Conservation (phyloP, 78 protist species). For the Cyanophora paradoxa region DNA sequence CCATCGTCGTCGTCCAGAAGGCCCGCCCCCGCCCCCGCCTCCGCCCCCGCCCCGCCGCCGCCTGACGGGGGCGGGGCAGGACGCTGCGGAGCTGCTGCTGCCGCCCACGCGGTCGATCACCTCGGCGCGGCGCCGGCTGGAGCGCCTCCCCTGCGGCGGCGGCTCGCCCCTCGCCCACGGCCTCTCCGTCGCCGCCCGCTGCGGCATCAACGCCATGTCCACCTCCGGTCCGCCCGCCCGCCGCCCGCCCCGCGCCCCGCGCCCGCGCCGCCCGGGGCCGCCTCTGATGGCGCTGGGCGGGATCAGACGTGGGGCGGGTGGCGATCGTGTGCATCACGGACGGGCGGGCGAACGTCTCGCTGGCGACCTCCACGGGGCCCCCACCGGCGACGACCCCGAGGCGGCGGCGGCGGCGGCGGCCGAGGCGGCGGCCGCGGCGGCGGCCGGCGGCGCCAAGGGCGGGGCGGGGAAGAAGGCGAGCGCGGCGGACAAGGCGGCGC, state of each 20-base stretch:
- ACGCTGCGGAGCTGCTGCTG: conserved; percentile 4
- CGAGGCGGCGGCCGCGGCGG: background rate
- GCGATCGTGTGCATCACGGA: conserved; percentile 30
- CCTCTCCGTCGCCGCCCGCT: conserved; percentile 5
- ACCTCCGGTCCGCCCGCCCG: background rate
- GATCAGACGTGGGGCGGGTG: conserved; percentile 8
- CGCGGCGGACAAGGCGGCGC: conserved; percentile 17
- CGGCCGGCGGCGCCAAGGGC: background rate
- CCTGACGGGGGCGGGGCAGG: background rate
- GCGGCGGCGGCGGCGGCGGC: background rate
- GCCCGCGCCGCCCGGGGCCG: background rate
- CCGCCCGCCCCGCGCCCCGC: background rate
- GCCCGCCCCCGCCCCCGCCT: background rate
- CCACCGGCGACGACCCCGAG: too few species aligned
- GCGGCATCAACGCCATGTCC: conserved; percentile 15
- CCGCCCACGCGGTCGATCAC: conserved; percentile 40
- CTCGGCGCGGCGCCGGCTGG: conserved; percentile 27
- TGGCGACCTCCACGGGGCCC: background rate
- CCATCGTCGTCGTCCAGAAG: conserved; percentile 25
- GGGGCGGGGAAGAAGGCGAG: background rate
- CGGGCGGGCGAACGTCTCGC: conserved; percentile 44
- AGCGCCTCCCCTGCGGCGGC: conserved; percentile 40
- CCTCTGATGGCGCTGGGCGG: background rate
- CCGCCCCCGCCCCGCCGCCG: background rate
- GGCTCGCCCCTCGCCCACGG: conserved; percentile 30